phyloP scores from a whole-genome alignment of 306 rosid genomes.

The Lathyrus aphaca region DNA sequence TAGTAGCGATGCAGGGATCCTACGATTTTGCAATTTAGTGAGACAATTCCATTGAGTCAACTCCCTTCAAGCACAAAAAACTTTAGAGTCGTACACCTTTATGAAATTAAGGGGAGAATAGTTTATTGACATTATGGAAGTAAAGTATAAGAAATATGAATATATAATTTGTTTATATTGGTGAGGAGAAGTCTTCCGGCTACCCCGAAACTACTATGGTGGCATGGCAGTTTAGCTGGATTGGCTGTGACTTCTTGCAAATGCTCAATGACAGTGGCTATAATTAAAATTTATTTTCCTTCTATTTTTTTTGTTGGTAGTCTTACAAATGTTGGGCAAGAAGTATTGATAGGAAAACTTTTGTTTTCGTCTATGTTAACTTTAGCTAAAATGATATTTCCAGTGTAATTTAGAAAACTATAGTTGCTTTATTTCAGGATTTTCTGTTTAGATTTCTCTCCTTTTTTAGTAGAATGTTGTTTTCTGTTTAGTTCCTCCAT shows the following conservation, averaged over 20 bases:
- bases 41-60: too few relatives aligned
- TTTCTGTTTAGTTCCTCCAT: slow-evolving; percentile 21
- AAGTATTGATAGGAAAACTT: slow-evolving; percentile 3
- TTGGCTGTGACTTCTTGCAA: not conserved
- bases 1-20: too few relatives aligned
- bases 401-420: slow-evolving; percentile 12
- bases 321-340: slow-evolving; percentile 1
- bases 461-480: slow-evolving; percentile 1
- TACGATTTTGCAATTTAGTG: too few relatives aligned
- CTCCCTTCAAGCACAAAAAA: too few relatives aligned
- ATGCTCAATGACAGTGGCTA: not conserved
- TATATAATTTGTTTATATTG: too few relatives aligned
- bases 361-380: slow-evolving; percentile 11
- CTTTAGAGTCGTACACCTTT: too few relatives aligned
- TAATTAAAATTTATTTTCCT: not conserved
- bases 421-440: slow-evolving; percentile 21
- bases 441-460: slow-evolving; percentile 18
- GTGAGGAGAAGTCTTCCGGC: too few relatives aligned
- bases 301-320: slow-evolving; percentile 3
- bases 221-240: too few relatives aligned
- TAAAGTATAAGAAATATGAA: too few relatives aligned
- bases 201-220: too few relatives aligned
- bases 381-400: slow-evolving; percentile 11
- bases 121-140: too few relatives aligned
- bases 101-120: too few relatives aligned